These are phyloP conservation scores for Claviceps purpurea DNA, from an alignment of 2,329 filamentous ascomycete genomes.

Conservation along the genomic window DNA sequence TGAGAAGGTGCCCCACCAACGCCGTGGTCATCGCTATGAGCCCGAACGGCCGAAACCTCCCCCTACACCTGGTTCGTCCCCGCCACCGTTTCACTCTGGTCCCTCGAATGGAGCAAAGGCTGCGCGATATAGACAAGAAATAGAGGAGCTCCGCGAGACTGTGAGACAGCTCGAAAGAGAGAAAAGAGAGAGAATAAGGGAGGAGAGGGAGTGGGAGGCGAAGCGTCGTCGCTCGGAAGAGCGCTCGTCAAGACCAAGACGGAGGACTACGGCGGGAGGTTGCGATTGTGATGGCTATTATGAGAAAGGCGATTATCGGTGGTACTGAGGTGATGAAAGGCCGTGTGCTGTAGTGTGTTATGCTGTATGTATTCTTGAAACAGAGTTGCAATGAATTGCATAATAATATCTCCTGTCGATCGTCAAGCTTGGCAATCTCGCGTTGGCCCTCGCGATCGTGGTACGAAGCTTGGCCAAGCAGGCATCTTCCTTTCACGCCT, in stretches of 20 bases:
- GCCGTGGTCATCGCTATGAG: too few species aligned
- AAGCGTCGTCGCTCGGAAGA: conserved; percentile 22
- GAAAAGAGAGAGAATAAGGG: conserved; percentile 17
- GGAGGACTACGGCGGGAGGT: conserved; percentile 21
- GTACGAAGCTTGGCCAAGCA: conserved; percentile 10
- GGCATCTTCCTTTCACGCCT: conserved; percentile 6
- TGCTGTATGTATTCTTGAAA: too few species aligned
- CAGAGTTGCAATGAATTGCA: too few species aligned
- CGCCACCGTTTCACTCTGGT: too few species aligned
- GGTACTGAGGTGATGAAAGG: too few species aligned
- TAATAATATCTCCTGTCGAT: too few species aligned
- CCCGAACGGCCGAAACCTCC: too few species aligned
- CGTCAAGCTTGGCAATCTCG: conserved; percentile 25
- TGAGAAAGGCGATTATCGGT: too few species aligned
- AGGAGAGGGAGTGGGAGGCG: conserved; percentile 5
- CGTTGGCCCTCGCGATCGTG: conserved; percentile 28
- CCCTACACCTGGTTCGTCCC: too few species aligned
- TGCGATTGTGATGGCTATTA: too few species aligned
- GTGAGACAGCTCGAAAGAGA: conserved; percentile 17
- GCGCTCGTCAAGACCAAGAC: conserved; percentile 23
- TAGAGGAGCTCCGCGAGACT: conserved; percentile 21
- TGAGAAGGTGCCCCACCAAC: too few species aligned
- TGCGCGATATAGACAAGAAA: conserved; percentile 10
- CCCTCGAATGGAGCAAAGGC: neutral
- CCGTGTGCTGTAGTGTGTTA: too few species aligned